phyloP scores from a whole-genome alignment of 1,139 yeast species.

The Saccharomyces hybrid region DNA sequence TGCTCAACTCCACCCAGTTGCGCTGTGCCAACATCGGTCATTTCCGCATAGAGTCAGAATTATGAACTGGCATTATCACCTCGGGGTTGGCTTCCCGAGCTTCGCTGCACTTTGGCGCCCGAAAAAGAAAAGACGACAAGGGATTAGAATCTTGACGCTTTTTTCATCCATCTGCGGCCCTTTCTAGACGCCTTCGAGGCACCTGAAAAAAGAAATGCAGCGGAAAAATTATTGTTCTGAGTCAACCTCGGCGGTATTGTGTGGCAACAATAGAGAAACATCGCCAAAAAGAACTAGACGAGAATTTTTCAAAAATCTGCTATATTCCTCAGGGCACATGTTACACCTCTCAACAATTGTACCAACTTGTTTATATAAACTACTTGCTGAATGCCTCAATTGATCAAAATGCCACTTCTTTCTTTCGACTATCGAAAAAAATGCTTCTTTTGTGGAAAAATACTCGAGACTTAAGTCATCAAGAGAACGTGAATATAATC shows the following conservation, averaged over 20 bases:
- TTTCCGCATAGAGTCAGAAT: not conserved
- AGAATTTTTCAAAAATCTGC: not conserved
- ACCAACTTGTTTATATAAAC: not conserved
- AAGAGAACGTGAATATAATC: not conserved
- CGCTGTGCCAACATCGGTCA: too few relatives aligned
- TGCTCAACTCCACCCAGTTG: too few relatives aligned
- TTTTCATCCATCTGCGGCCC: not conserved
- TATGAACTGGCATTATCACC: not conserved
- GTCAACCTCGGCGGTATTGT: not conserved
- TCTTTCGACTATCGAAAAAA: too few relatives aligned
- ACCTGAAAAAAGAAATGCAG: not conserved
- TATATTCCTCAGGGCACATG: too few relatives aligned
- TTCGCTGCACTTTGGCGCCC: not conserved
- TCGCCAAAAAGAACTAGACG: not conserved
- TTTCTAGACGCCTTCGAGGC: not conserved
- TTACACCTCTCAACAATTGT: too few relatives aligned
- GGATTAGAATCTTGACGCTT: not conserved
- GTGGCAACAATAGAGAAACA: not conserved
- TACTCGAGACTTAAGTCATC: not conserved
- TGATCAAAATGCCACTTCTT: too few relatives aligned
- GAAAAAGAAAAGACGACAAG: not conserved
- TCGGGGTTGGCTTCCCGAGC: conserved; percentile 1
- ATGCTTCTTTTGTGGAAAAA: not conserved
- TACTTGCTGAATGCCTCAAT: not conserved
- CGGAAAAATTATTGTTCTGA: not conserved